Conservation (phyloP, 306 rosid genomes). For the Prosopis cineraria region DNA sequence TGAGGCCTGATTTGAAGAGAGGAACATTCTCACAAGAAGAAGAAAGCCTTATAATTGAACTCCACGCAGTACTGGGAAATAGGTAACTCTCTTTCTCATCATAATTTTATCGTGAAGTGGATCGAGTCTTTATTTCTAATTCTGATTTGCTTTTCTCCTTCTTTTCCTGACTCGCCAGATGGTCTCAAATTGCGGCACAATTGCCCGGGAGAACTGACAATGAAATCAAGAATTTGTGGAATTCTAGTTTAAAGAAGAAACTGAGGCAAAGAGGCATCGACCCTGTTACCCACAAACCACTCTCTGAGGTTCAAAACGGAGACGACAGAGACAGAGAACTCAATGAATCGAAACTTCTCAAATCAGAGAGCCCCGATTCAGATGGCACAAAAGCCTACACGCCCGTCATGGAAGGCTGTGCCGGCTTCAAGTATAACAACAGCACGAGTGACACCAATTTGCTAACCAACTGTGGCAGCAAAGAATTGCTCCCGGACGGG, state of each 20-base stretch:
- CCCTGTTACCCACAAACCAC: constrained; percentile 79
- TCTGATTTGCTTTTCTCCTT: neutral
- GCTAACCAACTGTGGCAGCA: neutral
- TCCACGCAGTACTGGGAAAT: constrained; percentile 59
- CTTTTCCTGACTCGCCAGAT: constrained; percentile 45
- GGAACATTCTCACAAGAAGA: constrained; percentile 64
- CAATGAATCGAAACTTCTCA: constrained; percentile 48
- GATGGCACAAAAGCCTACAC: constrained; percentile 39
- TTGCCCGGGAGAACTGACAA: constrained; percentile 91
- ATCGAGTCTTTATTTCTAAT: neutral
- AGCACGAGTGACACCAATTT: constrained; percentile 6
- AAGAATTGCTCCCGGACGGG: constrained; percentile 20
- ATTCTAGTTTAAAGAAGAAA: constrained; percentile 85
- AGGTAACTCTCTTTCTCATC: constrained; percentile 38
- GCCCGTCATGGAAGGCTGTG: constrained; percentile 43
- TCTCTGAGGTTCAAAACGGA: constrained; percentile 50
- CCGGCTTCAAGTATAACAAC: constrained; percentile 20
- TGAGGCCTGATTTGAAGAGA: constrained; percentile 71
- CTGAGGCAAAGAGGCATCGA: constrained; percentile 83
- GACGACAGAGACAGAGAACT: constrained; percentile 37
- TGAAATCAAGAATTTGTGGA: constrained; percentile 93
- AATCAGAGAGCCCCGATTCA: constrained; percentile 44
- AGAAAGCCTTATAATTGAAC: constrained; percentile 56
- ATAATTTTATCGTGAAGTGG: neutral
- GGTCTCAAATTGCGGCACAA: constrained; percentile 91